These are phyloP conservation scores for Tolypocladium tundrense DNA, from an alignment of 2,329 filamentous ascomycete genomes.

Conservation along the genomic window DNA sequence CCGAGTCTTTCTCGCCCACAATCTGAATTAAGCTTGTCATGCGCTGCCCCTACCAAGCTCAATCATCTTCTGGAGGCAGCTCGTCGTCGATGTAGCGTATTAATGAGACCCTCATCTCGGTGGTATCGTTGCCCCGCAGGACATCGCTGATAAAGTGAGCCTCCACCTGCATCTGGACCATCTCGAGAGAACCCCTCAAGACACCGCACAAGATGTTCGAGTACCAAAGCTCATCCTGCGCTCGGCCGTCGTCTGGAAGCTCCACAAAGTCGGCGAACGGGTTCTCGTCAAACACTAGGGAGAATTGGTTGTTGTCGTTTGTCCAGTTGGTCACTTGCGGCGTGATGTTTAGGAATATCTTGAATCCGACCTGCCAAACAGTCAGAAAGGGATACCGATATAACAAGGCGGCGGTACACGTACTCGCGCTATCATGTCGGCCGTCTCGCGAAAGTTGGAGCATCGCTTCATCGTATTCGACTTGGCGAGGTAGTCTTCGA, in stretches of 20 bases:
- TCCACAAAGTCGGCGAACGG: constrained; percentile 96
- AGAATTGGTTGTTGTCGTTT: constrained; percentile 92
- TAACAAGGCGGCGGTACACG: neutral
- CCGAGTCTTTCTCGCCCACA: neutral
- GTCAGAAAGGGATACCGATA: constrained; percentile 7
- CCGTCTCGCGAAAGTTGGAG: constrained; percentile 87
- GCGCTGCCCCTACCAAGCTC: constrained; percentile 16
- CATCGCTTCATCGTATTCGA: constrained; percentile 83
- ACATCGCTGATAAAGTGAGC: constrained; percentile 93
- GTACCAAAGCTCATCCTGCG: constrained; percentile 97
- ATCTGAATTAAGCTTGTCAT: neutral
- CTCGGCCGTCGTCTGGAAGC: constrained; percentile 85
- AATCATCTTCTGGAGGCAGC: constrained; percentile 93
- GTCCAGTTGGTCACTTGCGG: constrained; percentile 94
- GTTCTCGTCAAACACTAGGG: constrained; percentile 92
- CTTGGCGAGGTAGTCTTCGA: constrained; percentile 96
- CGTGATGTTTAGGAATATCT: constrained; percentile 96
- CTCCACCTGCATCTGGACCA: constrained; percentile 99
- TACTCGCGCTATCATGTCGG: constrained; percentile 92
- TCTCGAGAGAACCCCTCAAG: constrained; percentile 81
- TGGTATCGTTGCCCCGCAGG: constrained; percentile 85
- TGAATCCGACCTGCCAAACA: constrained; percentile 72
- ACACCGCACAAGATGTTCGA: constrained; percentile 96
- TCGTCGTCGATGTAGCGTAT: constrained; percentile 96
- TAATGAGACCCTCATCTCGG: constrained; percentile 89